These are phyloP conservation scores for Leucosporidium scottii DNA, from an alignment of 768 basidiomycete genomes.

Conservation along the genomic window DNA sequence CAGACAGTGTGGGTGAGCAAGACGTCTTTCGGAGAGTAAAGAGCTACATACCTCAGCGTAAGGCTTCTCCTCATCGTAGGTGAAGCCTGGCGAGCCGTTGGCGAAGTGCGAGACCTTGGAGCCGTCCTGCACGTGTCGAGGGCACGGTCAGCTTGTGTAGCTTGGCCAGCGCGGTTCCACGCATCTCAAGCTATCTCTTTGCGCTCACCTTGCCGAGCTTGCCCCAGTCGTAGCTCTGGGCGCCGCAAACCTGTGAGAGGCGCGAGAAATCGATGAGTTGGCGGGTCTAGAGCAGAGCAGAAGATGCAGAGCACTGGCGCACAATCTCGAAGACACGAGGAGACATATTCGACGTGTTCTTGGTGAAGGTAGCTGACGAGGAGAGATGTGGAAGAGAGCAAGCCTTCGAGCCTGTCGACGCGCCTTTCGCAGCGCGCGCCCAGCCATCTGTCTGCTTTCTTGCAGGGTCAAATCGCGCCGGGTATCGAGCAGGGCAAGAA, in stretches of 20 bases:
- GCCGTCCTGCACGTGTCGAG: slow-evolving; percentile 16
- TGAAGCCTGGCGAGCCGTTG: slow-evolving; percentile 57
- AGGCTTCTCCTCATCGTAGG: slow-evolving; percentile 61
- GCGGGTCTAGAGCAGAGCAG: no score
- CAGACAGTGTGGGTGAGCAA: background rate
- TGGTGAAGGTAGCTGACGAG: no score
- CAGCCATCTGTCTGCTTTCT: background rate
- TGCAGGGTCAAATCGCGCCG: no score
- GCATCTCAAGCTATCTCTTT: background rate
- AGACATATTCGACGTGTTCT: no score
- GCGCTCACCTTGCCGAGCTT: slow-evolving; percentile 57
- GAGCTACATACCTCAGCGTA: slow-evolving; percentile 76
- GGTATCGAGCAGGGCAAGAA: no score
- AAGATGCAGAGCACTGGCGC: no score
- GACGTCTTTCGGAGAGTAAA: slow-evolving; percentile 7
- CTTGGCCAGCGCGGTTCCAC: background rate
- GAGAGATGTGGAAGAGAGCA: no score
- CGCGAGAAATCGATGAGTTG: no score
- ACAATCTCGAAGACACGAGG: no score
- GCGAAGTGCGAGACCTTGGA: slow-evolving; percentile 88
- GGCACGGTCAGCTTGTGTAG: background rate
- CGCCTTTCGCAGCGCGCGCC: no score
- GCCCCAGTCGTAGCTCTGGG: slow-evolving; percentile 93
- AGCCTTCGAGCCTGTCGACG: no score
- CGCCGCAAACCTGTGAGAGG: slow-evolving; percentile 49